Conservation (phyloP, 2,329 filamentous ascomycete species). For the Pseudocercospora fuligena region DNA sequence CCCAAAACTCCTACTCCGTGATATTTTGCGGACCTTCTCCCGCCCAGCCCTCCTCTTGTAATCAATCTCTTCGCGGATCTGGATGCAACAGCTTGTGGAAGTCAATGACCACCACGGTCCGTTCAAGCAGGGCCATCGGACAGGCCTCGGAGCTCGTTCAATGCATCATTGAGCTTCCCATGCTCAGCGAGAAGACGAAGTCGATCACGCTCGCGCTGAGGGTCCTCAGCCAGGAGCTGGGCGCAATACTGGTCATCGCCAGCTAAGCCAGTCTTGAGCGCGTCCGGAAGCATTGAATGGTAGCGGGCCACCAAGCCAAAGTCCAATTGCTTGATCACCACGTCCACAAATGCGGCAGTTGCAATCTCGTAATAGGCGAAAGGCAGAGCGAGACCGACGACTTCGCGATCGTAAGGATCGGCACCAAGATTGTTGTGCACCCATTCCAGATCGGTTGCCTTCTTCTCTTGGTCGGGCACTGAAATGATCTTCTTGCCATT, state of each 20-base stretch:
- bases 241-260: constrained; percentile 28
- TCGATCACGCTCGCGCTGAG: constrained; percentile 37
- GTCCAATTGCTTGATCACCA: constrained; percentile 39
- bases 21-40: not conserved
- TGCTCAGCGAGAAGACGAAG: constrained; percentile 35
- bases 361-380: constrained; percentile 73
- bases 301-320: constrained; percentile 28
- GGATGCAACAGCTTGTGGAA: not conserved
- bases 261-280: constrained; percentile 23
- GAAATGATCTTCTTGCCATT: constrained; percentile 26
- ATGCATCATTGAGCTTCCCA: constrained; percentile 38
- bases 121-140: constrained; percentile 20
- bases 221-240: constrained; percentile 43
- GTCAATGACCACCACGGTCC: not conserved
- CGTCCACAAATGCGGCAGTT: constrained; percentile 66
- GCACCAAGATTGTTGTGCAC: constrained; percentile 51
- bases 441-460: constrained; percentile 35
- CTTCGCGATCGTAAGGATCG: constrained; percentile 64
- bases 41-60: not conserved
- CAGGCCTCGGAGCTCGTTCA: constrained; percentile 31
- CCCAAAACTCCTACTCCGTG: not conserved
- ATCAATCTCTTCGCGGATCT: not conserved
- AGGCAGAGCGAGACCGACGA: constrained; percentile 67
- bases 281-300: constrained; percentile 11
- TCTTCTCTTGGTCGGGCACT: constrained; percentile 37